Evolutionary conservation across 2,329 filamentous ascomycete species (phyloP), one percentile per base, ranked within the genome.

Genomic region (Massarina eburnea): DNA sequence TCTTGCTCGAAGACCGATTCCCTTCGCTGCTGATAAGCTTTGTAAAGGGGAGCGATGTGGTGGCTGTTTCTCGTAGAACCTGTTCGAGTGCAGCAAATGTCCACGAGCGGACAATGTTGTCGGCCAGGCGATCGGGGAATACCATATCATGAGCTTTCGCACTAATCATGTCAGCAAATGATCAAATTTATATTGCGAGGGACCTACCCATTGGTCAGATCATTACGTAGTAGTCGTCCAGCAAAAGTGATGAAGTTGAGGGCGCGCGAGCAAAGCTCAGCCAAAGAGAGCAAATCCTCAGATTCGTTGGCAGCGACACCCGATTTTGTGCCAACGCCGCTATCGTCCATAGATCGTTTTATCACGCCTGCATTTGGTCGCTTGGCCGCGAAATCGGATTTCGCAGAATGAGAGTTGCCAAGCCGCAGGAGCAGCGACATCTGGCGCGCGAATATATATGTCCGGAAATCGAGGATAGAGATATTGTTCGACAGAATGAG

Each of bases 401-500:
- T 65, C n/a, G 71, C 64, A 8, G 69, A 70, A 12, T 68, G 62
- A 32, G 72, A 71, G 62, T 92, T 94, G n/a, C 88, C 91, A 1
- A 95, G 79, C 4, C 91, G 82, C 10, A 96, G 77, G 1, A 97
- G 77, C 1, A 99, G 73, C 2, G 87, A 82, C 51, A 96, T 83
- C 61, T 99, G 92, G 19, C 94, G 82, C 3, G 90, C 85, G 68
- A 97, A 99, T 10, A 99, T 84, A 67, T 99, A 99, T 57, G 88
- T 89, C 39, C 89, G 81, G 67, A 99, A 97, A 68, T 99, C 94
- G 64, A 97, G 96, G 2, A 96, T 79, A 0, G 94, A 99, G 27
- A 99, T 95, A 55, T 96, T 89, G 73, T 95, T 99, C 12, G 89
- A 86, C 30, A 99, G 76, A 39, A 99, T 99, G 59, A 95, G 83